Percentiles rank a stretch among this genome's conserved stretches.
phyloP scores from a whole-genome alignment of 805 yeast genomes.

The Starmerella lactis-condensi region DNA sequence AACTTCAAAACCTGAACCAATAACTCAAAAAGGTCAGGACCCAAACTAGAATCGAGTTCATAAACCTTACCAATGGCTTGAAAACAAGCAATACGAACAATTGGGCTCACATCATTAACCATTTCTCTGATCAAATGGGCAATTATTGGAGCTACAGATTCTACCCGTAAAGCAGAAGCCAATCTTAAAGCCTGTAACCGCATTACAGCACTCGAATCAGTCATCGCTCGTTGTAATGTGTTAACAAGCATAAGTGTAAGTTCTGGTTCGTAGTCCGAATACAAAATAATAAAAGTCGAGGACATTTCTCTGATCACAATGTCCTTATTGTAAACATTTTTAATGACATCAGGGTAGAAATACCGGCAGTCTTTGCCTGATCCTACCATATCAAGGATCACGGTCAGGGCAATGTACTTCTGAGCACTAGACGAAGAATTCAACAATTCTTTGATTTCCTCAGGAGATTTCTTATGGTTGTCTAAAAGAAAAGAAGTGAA shows the following conservation, averaged over 20 bases:
- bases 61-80: slow-evolving; percentile 47
- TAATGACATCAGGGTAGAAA: slow-evolving; percentile 61
- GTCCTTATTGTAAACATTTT: slow-evolving; percentile 56
- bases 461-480: slow-evolving; percentile 40
- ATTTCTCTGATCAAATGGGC: slow-evolving; percentile 53
- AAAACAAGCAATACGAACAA: slow-evolving; percentile 66
- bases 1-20: slow-evolving; percentile 46
- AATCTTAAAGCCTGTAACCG: slow-evolving; percentile 62
- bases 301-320: slow-evolving; percentile 56
- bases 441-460: slow-evolving; percentile 46
- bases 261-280: slow-evolving; percentile 72
- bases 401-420: slow-evolving; percentile 39
- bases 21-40: slow-evolving; percentile 32
- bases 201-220: slow-evolving; percentile 41
- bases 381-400: slow-evolving; percentile 24
- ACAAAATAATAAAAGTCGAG: slow-evolving; percentile 50
- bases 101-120: slow-evolving; percentile 49
- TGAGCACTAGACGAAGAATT: slow-evolving; percentile 55
- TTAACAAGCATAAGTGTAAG: slow-evolving; percentile 78
- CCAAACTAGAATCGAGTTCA: slow-evolving; percentile 28
- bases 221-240: slow-evolving; percentile 68
- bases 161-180: slow-evolving; percentile 64
- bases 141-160: slow-evolving; percentile 65
- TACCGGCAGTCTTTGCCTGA: slow-evolving; percentile 25
- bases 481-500: slow-evolving; percentile 34